Base-by-base conservation (phyloP, 139 green algal genomes). In the Penium margaritaceum region DNA sequence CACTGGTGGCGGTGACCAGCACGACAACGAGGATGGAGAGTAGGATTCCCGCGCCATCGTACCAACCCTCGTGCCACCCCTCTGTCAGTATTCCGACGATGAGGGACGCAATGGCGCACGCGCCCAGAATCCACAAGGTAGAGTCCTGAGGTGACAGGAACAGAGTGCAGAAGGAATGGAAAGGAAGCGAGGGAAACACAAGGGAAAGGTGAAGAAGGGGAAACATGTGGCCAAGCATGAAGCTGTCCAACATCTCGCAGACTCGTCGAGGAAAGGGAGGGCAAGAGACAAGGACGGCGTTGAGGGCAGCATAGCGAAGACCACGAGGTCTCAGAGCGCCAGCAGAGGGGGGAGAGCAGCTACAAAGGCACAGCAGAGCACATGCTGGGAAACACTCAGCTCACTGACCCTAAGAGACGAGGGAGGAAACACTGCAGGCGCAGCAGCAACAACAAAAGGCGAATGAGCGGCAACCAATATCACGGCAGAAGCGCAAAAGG, bases 1-100 rank as follows among this genome's bases (percentile, higher is more conserved):
- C 93, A 68, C 97, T 98, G 4, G 84, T 79, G 15, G 93, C 89
- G 17, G 86, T 89, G 0, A 98, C 92, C 21, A 87, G 51, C 3
- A 87, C 89, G 29, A 98, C 93, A 1, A 97, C 70, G 0, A 92
- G 9, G 4, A 98, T 84, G 19, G 91, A 91, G 53, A 96, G 87
- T 87, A 89, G 93, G 72, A 98, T 98, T 1, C 91, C 92, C 5
- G 96, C 84, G 4, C 93, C 93, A 65, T 98, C 93, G 53, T 91
- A 87, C 85, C 85, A 98, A 1, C 88, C 90, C 33, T 83, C 81
- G 5, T 88, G 82, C 6, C 90, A 74, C 70, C 96, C 85, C 37
- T 91, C 86, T 4, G 96, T 87, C 0, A 83, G 84, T 0, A 85
- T 85, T 9, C 92, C 93, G 12, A 96, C 70, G 1, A 27, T 44